A percentile compares a stretch with the other conserved stretches of the same genome.
These are phyloP conservation scores for Cadophora sp. DNA, from an alignment of 2,329 filamentous ascomycete genomes.

Conservation along the genomic window DNA sequence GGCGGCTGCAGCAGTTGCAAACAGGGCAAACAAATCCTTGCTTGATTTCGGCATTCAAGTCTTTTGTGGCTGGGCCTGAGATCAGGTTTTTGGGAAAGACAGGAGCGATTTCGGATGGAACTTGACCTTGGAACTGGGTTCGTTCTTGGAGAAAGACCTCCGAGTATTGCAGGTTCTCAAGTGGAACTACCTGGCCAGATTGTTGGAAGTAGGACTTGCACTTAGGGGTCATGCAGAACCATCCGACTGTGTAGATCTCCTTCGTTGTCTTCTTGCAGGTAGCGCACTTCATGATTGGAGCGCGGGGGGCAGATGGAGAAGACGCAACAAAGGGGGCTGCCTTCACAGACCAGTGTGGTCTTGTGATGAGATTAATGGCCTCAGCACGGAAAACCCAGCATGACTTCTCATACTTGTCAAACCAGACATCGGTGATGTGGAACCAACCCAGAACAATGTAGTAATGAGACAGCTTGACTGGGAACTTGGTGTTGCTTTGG, in stretches of 20 bases:
- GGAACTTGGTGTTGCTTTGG: constrained; percentile 55
- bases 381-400: constrained; percentile 68
- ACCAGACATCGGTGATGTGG: constrained; percentile 72
- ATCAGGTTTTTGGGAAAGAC: constrained; percentile 45
- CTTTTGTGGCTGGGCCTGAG: constrained; percentile 44
- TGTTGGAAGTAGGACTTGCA: constrained; percentile 60
- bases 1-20: constrained; percentile 67
- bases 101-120: constrained; percentile 49
- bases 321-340: constrained; percentile 43
- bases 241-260: constrained; percentile 53
- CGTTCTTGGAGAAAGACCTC: constrained; percentile 63
- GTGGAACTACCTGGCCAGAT: constrained; percentile 33
- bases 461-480: constrained; percentile 58
- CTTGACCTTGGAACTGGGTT: constrained; percentile 49
- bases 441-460: constrained; percentile 75
- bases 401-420: constrained; percentile 56
- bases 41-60: constrained; percentile 60
- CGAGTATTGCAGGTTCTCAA: constrained; percentile 52
- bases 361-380: constrained; percentile 58
- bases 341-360: constrained; percentile 65
- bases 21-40: constrained; percentile 70
- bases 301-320: constrained; percentile 32
- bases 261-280: constrained; percentile 51
- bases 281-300: constrained; percentile 46
- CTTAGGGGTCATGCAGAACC: constrained; percentile 62